These are phyloP conservation scores for Albifimbria verrucaria DNA, from an alignment of 2,329 filamentous ascomycete species.

Conservation along the genomic window DNA sequence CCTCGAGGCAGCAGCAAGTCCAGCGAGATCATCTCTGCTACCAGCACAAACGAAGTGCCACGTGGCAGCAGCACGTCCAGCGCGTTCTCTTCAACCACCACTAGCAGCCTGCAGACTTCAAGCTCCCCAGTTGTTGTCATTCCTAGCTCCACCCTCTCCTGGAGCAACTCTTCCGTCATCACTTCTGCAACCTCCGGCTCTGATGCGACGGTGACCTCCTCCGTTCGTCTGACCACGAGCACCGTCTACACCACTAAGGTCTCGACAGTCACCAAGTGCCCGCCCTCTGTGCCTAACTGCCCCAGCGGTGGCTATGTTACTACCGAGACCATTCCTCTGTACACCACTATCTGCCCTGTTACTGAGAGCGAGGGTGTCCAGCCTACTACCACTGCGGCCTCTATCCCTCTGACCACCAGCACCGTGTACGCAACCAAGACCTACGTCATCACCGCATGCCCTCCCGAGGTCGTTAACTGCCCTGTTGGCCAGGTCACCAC, in stretches of 20 bases:
- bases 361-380: slow-evolving; percentile 10
- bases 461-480: slow-evolving; percentile 49
- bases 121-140: not conserved
- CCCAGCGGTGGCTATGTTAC: slow-evolving; percentile 30
- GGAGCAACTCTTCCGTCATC: not conserved
- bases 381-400: slow-evolving; percentile 13
- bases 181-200: not conserved
- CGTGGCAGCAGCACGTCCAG: no score
- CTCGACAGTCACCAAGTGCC: slow-evolving; percentile 55
- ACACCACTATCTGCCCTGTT: slow-evolving; percentile 43
- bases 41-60: no score
- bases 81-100: no score
- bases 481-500: slow-evolving; percentile 29
- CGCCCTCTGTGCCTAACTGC: slow-evolving; percentile 37
- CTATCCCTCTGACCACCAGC: slow-evolving; percentile 18
- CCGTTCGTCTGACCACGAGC: slow-evolving; percentile 24
- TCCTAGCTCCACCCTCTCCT: not conserved
- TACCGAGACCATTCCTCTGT: slow-evolving; percentile 37
- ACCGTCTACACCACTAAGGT: slow-evolving; percentile 39
- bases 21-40: no score
- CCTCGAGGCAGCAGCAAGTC: no score
- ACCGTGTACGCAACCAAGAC: slow-evolving; percentile 52
- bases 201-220: slow-evolving; percentile 2
- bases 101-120: not conserved
- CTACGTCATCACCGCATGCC: slow-evolving; percentile 53